Base-by-base conservation (phyloP, 495 filamentous ascomycete genomes). In the Daldinia loculata region DNA sequence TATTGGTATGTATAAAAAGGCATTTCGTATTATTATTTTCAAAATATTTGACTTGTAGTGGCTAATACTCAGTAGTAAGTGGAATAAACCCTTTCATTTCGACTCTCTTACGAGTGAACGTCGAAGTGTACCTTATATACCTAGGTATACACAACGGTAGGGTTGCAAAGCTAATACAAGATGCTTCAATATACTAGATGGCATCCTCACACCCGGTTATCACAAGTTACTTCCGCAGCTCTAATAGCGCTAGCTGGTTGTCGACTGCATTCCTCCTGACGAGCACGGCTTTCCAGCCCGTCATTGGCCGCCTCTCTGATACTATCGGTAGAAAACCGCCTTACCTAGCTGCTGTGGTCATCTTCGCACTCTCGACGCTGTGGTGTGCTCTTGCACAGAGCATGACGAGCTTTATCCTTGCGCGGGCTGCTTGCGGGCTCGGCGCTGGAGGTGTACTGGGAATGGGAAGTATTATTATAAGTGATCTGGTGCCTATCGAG, bases 121-220 rank as follows among this genome's bases (percentile, higher is more conserved):
- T 36, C 27, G 50, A 53, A 48, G 12, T 53, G 1, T 29, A 15
- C 14, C 5, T 29, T 26, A 32, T 32, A 32, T 9, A 27, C 1
- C 3, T 26, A 26, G 24, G 24, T 45, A n/a, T 45, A 45, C 6
- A 48, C n/a, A 29, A n/a, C 22, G 4, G 50, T 53, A 53, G 26
- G 50, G 7, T n/a, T 24, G 15, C 14, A 29, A 29, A 15, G 27
- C 50, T 53, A 53, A 53, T 17, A n/a, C 26, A 30, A 7, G 0
- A 17, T 26, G 9, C 12, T 26, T 51, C 17, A 9, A 53, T 53
- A 22, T 53, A n/a, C 27, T 30, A 53, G 50, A 93, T 95, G 91
- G 91, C 91, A 0, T 92, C 91, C 2, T 90, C 86, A 50, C 92
- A 95, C 77, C 92, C 92, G 8, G 90, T 92, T 34, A 93, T 95